Evolutionary conservation across 352 stramenopile genomes (phyloP).

Genomic region (Globisporangium nodosum): DNA sequence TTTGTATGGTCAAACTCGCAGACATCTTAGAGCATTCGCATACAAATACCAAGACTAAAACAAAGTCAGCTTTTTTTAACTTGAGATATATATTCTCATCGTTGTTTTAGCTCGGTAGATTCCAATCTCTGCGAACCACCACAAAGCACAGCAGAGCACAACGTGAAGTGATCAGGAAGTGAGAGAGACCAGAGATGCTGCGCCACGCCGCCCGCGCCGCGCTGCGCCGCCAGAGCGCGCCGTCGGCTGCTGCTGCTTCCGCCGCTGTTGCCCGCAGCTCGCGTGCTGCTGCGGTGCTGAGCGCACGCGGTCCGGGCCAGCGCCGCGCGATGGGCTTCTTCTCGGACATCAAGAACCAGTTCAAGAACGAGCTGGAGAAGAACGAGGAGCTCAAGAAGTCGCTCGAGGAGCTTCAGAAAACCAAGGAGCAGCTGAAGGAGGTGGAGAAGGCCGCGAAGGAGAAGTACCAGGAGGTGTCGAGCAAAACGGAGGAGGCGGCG

Average conservation of each 20-base stretch:
- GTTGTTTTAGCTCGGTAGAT: too few relatives aligned
- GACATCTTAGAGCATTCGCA: too few relatives aligned
- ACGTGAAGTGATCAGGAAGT: not conserved
- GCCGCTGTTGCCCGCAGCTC: not conserved
- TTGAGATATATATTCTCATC: too few relatives aligned
- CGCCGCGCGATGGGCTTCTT: conserved; percentile 63
- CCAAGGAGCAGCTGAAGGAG: conserved; percentile 63
- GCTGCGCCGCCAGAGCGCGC: conserved; percentile 11
- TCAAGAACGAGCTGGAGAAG: conserved; percentile 78
- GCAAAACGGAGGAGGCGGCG: conserved; percentile 48
- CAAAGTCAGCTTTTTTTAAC: too few relatives aligned
- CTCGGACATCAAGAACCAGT: conserved; percentile 72
- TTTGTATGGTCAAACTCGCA: not conserved
- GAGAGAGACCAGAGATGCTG: conserved; percentile 16
- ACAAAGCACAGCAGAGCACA: not conserved
- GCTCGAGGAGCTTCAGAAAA: conserved; percentile 69
- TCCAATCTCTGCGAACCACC: too few relatives aligned
- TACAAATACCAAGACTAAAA: too few relatives aligned
- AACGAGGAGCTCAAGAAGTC: conserved; percentile 79
- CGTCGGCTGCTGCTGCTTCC: not conserved
- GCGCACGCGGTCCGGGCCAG: conserved; percentile 19
- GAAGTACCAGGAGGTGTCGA: conserved; percentile 55
- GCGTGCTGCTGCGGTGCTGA: not conserved
- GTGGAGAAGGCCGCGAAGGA: conserved; percentile 58
- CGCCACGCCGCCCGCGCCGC: conserved; percentile 18